Conservation (phyloP, 2,329 filamentous ascomycete species). For the Lasiodiplodia citricola region DNA sequence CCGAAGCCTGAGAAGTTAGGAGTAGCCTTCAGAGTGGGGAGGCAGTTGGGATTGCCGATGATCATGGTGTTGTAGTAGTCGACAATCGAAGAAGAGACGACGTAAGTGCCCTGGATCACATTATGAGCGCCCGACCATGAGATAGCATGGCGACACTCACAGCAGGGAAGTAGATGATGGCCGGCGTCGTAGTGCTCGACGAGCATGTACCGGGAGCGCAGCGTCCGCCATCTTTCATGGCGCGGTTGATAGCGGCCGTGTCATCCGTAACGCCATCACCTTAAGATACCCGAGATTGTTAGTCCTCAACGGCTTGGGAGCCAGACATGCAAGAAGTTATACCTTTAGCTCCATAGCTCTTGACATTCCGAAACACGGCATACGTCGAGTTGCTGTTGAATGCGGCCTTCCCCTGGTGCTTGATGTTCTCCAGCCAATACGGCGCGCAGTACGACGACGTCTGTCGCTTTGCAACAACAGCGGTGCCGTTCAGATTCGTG, state of each 20-base stretch:
- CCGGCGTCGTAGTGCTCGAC: slow-evolving; percentile 58
- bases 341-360: slow-evolving; percentile 50
- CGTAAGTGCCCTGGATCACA: slow-evolving; percentile 56
- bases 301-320: neutral
- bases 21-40: slow-evolving; percentile 61
- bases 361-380: slow-evolving; percentile 49
- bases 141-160: neutral
- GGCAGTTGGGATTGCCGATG: slow-evolving; percentile 63
- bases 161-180: slow-evolving; percentile 63
- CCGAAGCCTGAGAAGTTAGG: slow-evolving; percentile 60
- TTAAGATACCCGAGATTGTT: neutral
- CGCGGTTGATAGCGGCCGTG: slow-evolving; percentile 59
- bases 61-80: slow-evolving; percentile 69
- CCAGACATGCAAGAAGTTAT: neutral
- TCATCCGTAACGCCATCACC: slow-evolving; percentile 47
- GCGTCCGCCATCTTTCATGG: slow-evolving; percentile 48
- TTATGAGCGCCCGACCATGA: neutral
- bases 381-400: slow-evolving; percentile 47
- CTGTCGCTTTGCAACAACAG: neutral
- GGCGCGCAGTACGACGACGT: slow-evolving; percentile 31
- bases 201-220: slow-evolving; percentile 49
- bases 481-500: neutral
- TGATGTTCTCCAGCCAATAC: slow-evolving; percentile 51
- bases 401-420: slow-evolving; percentile 47
- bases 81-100: slow-evolving; percentile 62